Evolutionary conservation across 2,329 filamentous ascomycete genomes (phyloP), one percentile per base, ranked within the genome.

Genomic region (Pseudogymnoascus sp.): DNA sequence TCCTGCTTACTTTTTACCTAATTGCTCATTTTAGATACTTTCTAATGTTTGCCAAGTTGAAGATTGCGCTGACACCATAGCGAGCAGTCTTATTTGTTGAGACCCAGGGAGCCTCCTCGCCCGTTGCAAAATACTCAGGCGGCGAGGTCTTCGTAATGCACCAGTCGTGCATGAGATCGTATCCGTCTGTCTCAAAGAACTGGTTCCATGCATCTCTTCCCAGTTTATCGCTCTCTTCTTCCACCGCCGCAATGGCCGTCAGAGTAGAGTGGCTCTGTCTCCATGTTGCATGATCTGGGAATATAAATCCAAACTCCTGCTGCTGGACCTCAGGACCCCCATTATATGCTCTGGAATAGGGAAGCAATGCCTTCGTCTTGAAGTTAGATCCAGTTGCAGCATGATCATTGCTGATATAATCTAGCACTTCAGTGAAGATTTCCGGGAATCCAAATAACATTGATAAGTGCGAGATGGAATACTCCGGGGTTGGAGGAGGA

Each of bases 231-330:
- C 39, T 39, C 4, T 60, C 58, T 16, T 47, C 39, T 20, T 60
- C 36, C 38, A 50, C 58, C 9, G 58, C 58, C 9, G 58, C 39
- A 33, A 47, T 47, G 14, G 58, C 58, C n/a, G 58, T 60, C 8
- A 60, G 41, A 7, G 58, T 60, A 47, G 58, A 60, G 30, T 60
- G 58, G 8, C 58, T 60, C 25, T 60, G 58, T 60, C 37, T 41
- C 58, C 58, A 60, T 2, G 20, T 28, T 20, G 58, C 58, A 47
- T 33, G 18, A n/a, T 28, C 14, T n/a, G 58, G 58, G 12, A 60
- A 60, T 37, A 30, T 16, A 47, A 60, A 60, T 14, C 58, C 38
- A 33, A 60, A 60, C 18, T 60, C 58, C 25, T 33, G n/a, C 2
- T 11, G 12, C 58, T 60, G 58, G 12, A 33, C 58, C 18, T 60